These are phyloP conservation scores for Mycena olivaceomarginata DNA, from an alignment of 768 basidiomycete genomes.

Conservation along the genomic window DNA sequence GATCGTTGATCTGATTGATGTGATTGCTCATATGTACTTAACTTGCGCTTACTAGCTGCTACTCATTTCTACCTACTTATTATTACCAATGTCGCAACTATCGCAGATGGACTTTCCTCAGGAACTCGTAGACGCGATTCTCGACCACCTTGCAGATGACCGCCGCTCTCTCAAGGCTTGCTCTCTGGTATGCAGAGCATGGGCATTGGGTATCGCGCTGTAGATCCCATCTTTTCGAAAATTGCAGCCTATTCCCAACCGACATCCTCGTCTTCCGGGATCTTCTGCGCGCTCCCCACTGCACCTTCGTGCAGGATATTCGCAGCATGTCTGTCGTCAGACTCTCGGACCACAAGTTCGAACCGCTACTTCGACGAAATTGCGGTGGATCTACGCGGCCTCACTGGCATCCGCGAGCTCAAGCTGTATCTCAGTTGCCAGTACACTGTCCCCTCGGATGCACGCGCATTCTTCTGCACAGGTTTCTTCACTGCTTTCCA, in stretches of 20 bases:
- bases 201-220: not conserved
- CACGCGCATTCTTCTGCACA: not conserved
- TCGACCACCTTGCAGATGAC: not conserved
- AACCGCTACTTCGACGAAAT: not conserved
- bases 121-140: not conserved
- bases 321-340: not conserved
- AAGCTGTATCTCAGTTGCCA: not conserved
- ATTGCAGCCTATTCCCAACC: not conserved
- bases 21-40: too few relatives aligned
- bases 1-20: too few relatives aligned
- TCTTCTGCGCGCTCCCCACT: not conserved
- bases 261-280: not conserved
- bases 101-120: too few relatives aligned
- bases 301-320: not conserved
- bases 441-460: not conserved
- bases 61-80: too few relatives aligned
- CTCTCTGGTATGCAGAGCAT: not conserved
- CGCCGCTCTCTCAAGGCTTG: not conserved
- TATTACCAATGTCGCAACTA: too few relatives aligned
- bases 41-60: too few relatives aligned
- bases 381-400: not conserved
- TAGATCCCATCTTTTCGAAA: not conserved
- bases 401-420: not conserved
- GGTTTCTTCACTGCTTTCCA: conserved; percentile 2
- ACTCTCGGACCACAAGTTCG: not conserved